phyloP scores from a whole-genome alignment of 768 basidiomycete species.

The Kwoniella dendrophila region DNA sequence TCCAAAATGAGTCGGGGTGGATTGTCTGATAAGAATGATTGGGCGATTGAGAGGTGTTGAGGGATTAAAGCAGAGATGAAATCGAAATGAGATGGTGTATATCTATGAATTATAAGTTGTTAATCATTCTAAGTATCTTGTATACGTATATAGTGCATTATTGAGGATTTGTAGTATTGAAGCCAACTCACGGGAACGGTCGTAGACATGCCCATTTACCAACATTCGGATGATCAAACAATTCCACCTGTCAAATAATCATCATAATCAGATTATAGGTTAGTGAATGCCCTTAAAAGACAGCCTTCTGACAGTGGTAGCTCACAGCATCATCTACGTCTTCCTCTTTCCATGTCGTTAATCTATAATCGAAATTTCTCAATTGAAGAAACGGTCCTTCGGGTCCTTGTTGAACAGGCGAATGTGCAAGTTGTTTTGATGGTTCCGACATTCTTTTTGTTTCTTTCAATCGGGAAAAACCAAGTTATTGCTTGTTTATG shows the following conservation, averaged over 20 bases:
- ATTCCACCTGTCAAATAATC: not conserved
- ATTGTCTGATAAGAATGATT: not conserved
- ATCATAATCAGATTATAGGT: not conserved
- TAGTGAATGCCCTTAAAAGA: not conserved
- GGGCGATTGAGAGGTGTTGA: not conserved
- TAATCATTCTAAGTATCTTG: too few relatives aligned
- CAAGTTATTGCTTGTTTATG: not conserved
- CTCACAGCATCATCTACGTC: constrained; percentile 11
- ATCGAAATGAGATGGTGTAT: not conserved
- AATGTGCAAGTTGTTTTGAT: not conserved
- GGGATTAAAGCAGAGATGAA: constrained; percentile 5
- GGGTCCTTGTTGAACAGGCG: constrained; percentile 6
- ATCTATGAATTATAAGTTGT: not conserved
- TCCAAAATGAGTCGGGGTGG: not conserved
- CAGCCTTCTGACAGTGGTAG: too few relatives aligned
- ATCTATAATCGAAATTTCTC: not conserved
- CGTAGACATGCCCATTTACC: constrained; percentile 16
- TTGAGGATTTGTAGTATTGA: too few relatives aligned
- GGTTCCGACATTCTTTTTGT: not conserved
- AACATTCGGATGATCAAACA: constrained; percentile 15
- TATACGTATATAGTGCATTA: too few relatives aligned
- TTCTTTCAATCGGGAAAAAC: not conserved
- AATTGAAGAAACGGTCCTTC: constrained; percentile 13
- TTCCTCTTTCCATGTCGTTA: constrained; percentile 10
- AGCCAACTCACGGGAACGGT: constrained; percentile 15